These are phyloP conservation scores for Schwanniomyces sp. DNA, from an alignment of 805 yeast species.

Conservation along the genomic window DNA sequence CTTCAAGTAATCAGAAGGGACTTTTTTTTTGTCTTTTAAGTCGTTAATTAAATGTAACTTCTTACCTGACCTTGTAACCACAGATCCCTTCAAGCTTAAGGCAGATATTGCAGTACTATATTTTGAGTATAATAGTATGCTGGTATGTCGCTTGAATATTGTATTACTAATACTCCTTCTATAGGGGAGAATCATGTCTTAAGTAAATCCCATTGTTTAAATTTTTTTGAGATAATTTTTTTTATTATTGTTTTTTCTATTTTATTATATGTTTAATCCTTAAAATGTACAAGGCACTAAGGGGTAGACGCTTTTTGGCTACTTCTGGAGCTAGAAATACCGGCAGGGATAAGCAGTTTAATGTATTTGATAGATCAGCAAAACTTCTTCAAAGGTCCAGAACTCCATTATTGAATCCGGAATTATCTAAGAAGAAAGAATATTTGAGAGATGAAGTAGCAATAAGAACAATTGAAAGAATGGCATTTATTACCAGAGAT, in stretches of 20 bases:
- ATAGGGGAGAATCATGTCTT: background rate
- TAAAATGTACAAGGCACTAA: constrained; percentile 5
- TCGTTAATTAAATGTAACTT: background rate
- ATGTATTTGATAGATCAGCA: constrained; percentile 58
- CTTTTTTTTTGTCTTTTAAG: background rate
- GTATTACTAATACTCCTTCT: background rate
- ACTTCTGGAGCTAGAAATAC: constrained; percentile 22
- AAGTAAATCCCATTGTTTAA: no score
- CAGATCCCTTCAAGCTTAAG: background rate
- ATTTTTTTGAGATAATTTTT: background rate
- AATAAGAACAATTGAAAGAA: constrained; percentile 66
- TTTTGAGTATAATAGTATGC: background rate
- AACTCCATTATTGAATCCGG: constrained; percentile 46
- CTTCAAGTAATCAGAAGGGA: background rate
- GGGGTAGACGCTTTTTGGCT: constrained; percentile 19
- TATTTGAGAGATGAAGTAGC: constrained; percentile 78
- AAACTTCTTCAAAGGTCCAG: constrained; percentile 61
- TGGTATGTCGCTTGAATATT: background rate
- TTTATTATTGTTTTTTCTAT: background rate
- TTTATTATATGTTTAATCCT: background rate
- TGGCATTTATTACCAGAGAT: constrained; percentile 68
- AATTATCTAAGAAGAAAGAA: constrained; percentile 56
- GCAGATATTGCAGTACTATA: background rate
- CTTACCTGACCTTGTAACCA: background rate
- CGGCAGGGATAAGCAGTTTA: constrained; percentile 19